Evolutionary conservation across 139 green algal species (phyloP).

Genomic region (Chlamydomonas sphaeroides): DNA sequence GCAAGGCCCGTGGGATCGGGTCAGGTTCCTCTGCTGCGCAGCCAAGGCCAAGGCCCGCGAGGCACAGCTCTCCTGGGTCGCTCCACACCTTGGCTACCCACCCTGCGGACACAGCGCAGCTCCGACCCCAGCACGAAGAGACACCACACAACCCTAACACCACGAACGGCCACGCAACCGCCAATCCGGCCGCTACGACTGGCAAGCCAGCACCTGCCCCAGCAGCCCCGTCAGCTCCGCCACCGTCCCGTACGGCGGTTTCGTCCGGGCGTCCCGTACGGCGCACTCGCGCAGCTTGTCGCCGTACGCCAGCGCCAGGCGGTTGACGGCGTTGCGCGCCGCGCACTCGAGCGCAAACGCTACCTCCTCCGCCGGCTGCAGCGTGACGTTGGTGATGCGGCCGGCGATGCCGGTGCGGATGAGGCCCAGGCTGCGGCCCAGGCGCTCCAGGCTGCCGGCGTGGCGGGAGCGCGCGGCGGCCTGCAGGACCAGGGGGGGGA

Average conservation of each 20-base stretch:
- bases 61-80: too few relatives aligned
- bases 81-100: too few relatives aligned
- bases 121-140: neutral
- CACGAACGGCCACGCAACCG: neutral
- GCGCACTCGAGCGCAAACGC: constrained; percentile 46
- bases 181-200: neutral
- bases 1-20: too few relatives aligned
- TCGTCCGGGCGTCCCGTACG: constrained; percentile 39
- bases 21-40: too few relatives aligned
- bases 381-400: constrained; percentile 4
- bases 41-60: too few relatives aligned
- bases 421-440: neutral
- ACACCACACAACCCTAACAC: neutral
- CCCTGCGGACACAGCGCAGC: neutral
- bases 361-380: constrained; percentile 50
- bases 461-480: constrained; percentile 23
- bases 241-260: constrained; percentile 18
- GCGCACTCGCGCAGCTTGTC: constrained; percentile 23
- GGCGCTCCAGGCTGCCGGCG: neutral
- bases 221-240: constrained; percentile 30
- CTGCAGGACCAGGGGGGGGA: neutral
- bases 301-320: constrained; percentile 46
- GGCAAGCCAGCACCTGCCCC: neutral
- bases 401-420: neutral
- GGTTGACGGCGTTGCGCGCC: constrained; percentile 33